phyloP scores from a whole-genome alignment of 148 eudicot species.

The Pharnaceum exiguum region DNA sequence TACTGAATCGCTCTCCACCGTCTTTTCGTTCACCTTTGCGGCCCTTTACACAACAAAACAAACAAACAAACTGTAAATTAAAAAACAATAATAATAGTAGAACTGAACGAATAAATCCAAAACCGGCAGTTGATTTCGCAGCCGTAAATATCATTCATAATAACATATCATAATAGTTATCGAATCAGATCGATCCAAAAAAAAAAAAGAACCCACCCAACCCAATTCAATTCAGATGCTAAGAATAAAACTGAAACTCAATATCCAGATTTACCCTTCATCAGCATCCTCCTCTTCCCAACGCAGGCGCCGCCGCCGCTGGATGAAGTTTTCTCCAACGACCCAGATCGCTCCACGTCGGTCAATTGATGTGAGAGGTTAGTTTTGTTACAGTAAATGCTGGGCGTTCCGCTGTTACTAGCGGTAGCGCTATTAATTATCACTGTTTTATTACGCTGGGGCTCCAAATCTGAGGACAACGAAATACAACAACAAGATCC shows the following conservation, averaged over 20 bases:
- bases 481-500: too few relatives aligned
- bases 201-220: background rate
- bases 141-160: too few relatives aligned
- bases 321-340: slow-evolving; percentile 13
- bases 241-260: too few relatives aligned
- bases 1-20: background rate
- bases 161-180: too few relatives aligned
- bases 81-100: too few relatives aligned
- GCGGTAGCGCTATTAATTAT: slow-evolving; percentile 19
- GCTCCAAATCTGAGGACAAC: slow-evolving; percentile 21
- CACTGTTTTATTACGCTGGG: slow-evolving; percentile 27
- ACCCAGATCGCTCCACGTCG: background rate
- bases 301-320: slow-evolving; percentile 25
- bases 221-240: slow-evolving; percentile 23
- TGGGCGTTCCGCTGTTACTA: slow-evolving; percentile 19
- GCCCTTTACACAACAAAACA: background rate
- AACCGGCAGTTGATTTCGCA: too few relatives aligned
- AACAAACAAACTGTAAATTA: background rate
- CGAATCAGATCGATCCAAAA: too few relatives aligned
- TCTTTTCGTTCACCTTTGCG: background rate
- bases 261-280: slow-evolving; percentile 21
- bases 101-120: too few relatives aligned
- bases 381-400: slow-evolving; percentile 29
- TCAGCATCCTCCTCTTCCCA: background rate
- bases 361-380: slow-evolving; percentile 12